Evolutionary conservation across 352 stramenopile species (phyloP), one percentile per base, ranked within the genome.

Genomic region (Pythium folliculosum): DNA sequence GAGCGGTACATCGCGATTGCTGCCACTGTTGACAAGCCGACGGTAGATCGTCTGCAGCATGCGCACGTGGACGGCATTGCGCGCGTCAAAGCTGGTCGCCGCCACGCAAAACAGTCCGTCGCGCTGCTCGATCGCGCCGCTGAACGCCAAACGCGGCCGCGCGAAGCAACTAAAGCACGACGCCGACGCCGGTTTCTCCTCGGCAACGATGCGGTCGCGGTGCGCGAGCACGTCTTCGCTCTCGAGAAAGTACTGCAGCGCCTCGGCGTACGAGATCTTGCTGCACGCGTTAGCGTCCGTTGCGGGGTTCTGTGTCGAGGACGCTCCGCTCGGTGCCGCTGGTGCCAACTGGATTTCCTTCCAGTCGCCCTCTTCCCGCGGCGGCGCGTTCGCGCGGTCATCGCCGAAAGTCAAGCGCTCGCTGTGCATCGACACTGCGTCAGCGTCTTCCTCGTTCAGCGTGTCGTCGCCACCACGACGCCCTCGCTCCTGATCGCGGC

Each of bases 31-130:
- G 9, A 67, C 73, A 23, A 94, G 60, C 23, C 77, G 82, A 14
- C 65, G 63, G 71, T 92, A 89, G 13, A 94, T 73, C 14, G 84
- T 91, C 73, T 92, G 82, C 13, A 94, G 64, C 49, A 89, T 77
- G 16, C 70, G 40, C 19, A 84, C 68, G 21, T 89, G 78, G 8
- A 91, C 65, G 47, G 72, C 54, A 40, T 86, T 82, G 16, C 60
- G 56, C 3, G 82, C 40, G 45, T 89, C 72, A 32, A 82, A 92
- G 5, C 60, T 40, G 4, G 80, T 90, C 1, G 78, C 77, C 25
- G 82, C 81, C n/a, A 88, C 76, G 48, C 83, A 93, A 63, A 91
- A 94, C 2, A 95, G 76, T 8, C 85, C 80, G 57, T 95, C 86
- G 10, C 84, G 79, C 64, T 94, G 73, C 12, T 90, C 77, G 12